Evolutionary conservation across 75 land plant species (phyloP).

Genomic region (Picea glauca): DNA sequence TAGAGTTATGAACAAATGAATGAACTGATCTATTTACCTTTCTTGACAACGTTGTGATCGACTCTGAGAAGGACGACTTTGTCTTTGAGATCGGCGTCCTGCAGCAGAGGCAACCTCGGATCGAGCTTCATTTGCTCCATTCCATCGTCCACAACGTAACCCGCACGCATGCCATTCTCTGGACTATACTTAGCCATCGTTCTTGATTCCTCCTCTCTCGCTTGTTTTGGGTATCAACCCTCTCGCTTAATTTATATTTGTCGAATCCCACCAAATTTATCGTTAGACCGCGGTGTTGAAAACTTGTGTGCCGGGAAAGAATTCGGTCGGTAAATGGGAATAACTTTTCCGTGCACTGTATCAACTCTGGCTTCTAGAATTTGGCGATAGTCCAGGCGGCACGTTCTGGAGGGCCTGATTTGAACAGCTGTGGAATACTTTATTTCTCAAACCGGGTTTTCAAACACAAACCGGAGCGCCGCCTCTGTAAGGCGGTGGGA

Average conservation of each 20-base stretch:
- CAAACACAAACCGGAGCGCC: not conserved
- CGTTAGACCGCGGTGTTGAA: not conserved
- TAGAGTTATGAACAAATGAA: too few relatives aligned
- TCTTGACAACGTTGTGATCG: slow-evolving; percentile 58
- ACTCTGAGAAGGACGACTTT: slow-evolving; percentile 52
- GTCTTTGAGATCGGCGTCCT: slow-evolving; percentile 50
- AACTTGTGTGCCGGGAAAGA: not conserved
- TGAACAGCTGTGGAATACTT: too few relatives aligned
- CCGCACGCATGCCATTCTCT: slow-evolving; percentile 28
- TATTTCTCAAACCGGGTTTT: too few relatives aligned
- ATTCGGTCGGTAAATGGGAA: not conserved
- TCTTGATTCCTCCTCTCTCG: not conserved
- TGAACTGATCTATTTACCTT: slow-evolving; percentile 16
- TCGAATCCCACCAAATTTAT: not conserved
- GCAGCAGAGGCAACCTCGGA: slow-evolving; percentile 36
- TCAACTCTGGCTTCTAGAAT: slow-evolving; percentile 1
- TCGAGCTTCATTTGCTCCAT: slow-evolving; percentile 26
- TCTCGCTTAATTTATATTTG: not conserved
- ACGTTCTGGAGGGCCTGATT: not conserved
- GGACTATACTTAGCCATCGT: slow-evolving; percentile 24
- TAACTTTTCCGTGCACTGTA: not conserved
- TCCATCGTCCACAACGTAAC: slow-evolving; percentile 48
- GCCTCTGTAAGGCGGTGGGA: not conserved
- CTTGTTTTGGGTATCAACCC: too few relatives aligned
- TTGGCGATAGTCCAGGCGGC: not conserved